A percentile compares a stretch with the other conserved stretches of the same genome.
phyloP scores from a whole-genome alignment of 208 protist genomes.

The Acanthamoeba healyi region DNA sequence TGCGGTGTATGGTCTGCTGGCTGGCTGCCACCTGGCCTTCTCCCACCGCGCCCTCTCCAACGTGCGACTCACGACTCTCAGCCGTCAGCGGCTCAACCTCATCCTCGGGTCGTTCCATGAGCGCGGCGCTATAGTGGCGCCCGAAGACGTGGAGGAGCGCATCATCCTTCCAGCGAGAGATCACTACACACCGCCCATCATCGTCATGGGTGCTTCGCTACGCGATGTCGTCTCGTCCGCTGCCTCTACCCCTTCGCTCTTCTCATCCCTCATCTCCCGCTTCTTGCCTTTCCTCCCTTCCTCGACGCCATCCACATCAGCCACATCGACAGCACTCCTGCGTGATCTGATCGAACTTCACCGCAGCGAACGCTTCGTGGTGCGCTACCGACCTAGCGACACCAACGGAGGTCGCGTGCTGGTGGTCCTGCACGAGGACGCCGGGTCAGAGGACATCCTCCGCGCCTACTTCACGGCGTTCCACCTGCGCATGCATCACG shows the following conservation, averaged over 20 bases:
- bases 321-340: neutral
- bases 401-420: neutral
- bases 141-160: neutral
- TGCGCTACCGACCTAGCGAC: neutral
- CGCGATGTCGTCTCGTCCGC: neutral
- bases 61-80: constrained; percentile 11
- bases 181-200: neutral
- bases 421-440: constrained; percentile 36
- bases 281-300: neutral
- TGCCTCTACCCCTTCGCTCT: neutral
- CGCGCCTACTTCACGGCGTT: constrained; percentile 9
- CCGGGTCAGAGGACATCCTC: constrained; percentile 11
- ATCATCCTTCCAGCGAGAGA: neutral
- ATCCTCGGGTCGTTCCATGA: neutral
- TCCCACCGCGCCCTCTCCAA: constrained; percentile 18
- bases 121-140: neutral
- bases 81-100: constrained; percentile 23
- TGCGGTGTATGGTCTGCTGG: neutral
- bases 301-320: neutral
- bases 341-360: neutral
- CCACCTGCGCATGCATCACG: neutral
- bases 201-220: constrained; percentile 1
- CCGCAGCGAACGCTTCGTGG: neutral
- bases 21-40: neutral
- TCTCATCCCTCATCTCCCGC: neutral